Evolutionary conservation across 1,284 basidiomycete genomes (phyloP), one percentile per base, ranked within the genome.

Genomic region (Boletus semigastroideus): DNA sequence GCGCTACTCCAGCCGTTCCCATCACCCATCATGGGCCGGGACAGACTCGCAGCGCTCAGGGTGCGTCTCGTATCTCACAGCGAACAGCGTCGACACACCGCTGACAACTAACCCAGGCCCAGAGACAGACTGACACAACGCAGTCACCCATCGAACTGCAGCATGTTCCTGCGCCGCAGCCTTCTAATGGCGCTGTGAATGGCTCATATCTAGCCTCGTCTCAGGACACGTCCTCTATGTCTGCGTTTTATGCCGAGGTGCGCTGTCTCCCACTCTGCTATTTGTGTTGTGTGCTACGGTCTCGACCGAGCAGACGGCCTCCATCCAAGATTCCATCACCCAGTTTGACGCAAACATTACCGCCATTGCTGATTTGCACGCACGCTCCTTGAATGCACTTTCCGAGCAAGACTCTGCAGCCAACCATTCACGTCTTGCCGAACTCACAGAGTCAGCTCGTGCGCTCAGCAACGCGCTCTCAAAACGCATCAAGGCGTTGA

Each of bases 361-460:
- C 27, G 74, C 76, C 20, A 82, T 90, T 54, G 69, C 79, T 3
- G 77, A 80, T 19, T 67, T 87, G 46, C 84, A 88, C 55, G 71
- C 74, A 7, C 83, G 80, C 42, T 76, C 80, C 27, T 59, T 90
- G 45, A 82, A 80, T 59, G 75, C 76, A 49, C 76, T 84, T 46
- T 79, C 80, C 51, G 77, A 79, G 25, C 68, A 67, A 33, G 66
- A 74, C n/a, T 68, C 73, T 38, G 74, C 77, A 20, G 70, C 75
- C 37, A 77, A 74, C 42, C 62, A 75, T 19, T 74, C 76, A 9
- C 73, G 79, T 46, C 71, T 87, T 19, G 79, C 83, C 13, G 70
- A 76, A 33, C 73, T 91, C 31, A 78, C 84, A 38, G 73, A 71
- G 19, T 80, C 88, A 58, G 90, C 89, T 1, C 78, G 84, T 49